phyloP scores from a whole-genome alignment of 2,329 filamentous ascomycete genomes.

The Trichoderma sp. region DNA sequence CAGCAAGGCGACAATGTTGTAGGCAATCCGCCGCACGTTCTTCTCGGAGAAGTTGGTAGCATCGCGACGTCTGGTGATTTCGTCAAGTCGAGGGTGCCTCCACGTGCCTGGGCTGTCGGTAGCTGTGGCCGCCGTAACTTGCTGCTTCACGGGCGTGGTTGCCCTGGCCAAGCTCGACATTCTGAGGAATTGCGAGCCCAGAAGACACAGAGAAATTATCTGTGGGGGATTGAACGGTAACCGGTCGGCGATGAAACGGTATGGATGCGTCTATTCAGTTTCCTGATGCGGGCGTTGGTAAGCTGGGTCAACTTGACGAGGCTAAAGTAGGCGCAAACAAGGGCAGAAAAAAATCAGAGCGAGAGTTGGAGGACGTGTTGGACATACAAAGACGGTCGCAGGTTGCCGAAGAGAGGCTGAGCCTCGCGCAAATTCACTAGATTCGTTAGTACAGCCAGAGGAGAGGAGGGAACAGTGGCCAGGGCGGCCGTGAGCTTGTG shows the following conservation, averaged over 20 bases:
- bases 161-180: slow-evolving; percentile 38
- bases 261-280: neutral
- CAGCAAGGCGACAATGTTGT: slow-evolving; percentile 60
- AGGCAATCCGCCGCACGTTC: slow-evolving; percentile 69
- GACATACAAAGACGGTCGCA: neutral
- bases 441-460: slow-evolving; percentile 35
- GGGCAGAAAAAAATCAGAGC: slow-evolving; percentile 6
- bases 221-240: neutral
- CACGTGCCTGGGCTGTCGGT: slow-evolving; percentile 74
- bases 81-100: slow-evolving; percentile 84
- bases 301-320: neutral
- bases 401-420: neutral
- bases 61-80: slow-evolving; percentile 81
- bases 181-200: neutral
- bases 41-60: slow-evolving; percentile 75
- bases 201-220: neutral
- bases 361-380: neutral
- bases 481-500: slow-evolving; percentile 35
- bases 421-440: slow-evolving; percentile 10
- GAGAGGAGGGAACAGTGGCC: slow-evolving; percentile 27
- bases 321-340: slow-evolving; percentile 6
- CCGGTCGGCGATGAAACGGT: neutral
- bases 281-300: slow-evolving; percentile 7
- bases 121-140: slow-evolving; percentile 39
- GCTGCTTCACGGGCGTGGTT: slow-evolving; percentile 43